phyloP scores from a whole-genome alignment of 2,329 filamentous ascomycete genomes.

The Thelonectria olida region DNA sequence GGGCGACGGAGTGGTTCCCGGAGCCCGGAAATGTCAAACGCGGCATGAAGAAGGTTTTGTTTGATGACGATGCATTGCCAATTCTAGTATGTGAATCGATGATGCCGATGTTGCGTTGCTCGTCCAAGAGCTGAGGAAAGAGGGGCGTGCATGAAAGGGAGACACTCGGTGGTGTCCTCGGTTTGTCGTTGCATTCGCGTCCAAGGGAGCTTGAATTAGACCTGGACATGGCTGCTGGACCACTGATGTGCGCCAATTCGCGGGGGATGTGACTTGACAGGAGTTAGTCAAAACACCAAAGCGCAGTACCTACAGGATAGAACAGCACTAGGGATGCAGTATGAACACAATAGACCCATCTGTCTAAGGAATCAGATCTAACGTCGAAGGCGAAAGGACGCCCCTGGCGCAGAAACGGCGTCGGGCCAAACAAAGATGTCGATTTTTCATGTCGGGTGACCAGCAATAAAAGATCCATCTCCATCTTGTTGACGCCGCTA shows the following conservation, averaged over 20 bases:
- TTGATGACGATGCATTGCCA: neutral
- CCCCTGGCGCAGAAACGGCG: constrained; percentile 11
- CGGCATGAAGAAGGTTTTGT: constrained; percentile 5
- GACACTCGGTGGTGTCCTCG: neutral
- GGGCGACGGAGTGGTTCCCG: constrained; percentile 8
- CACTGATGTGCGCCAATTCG: constrained; percentile 20
- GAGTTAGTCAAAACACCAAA: constrained; percentile 5
- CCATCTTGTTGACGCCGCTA: constrained; percentile 38
- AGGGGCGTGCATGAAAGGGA: neutral
- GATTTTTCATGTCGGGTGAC: constrained; percentile 38
- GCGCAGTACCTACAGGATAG: constrained; percentile 2
- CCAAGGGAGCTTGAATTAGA: neutral
- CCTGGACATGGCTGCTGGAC: neutral
- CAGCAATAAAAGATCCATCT: constrained; percentile 28
- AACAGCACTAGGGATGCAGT: neutral
- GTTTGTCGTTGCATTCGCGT: neutral
- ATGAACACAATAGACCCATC: neutral
- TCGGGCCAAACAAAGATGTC: constrained; percentile 7
- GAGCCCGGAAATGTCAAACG: constrained; percentile 1
- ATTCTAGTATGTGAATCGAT: neutral
- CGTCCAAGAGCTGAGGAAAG: neutral
- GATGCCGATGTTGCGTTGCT: neutral
- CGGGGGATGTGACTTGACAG: constrained; percentile 15
- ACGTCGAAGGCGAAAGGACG: neutral
- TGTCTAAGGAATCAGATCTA: neutral